Evolutionary conservation across 495 filamentous ascomycete genomes (phyloP).

Genomic region (Neurospora tetrasperma): DNA sequence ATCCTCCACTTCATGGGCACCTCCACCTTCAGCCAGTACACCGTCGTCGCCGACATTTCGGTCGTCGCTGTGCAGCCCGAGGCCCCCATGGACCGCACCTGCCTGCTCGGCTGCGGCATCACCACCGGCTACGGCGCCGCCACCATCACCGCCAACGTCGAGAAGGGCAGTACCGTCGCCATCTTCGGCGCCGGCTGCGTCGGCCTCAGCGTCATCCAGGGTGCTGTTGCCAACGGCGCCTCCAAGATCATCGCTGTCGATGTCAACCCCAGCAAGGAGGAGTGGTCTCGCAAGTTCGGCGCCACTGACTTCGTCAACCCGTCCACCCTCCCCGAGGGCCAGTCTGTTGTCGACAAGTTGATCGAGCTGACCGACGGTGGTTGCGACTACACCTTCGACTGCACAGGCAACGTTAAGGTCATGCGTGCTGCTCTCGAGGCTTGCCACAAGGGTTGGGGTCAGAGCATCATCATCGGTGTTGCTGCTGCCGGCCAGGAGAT

Average conservation of each 20-base stretch:
- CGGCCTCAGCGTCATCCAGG: constrained; percentile 88
- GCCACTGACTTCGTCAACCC: constrained; percentile 97
- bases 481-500: constrained; percentile 98
- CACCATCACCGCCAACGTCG: constrained; percentile 80
- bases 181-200: constrained; percentile 96
- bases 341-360: constrained; percentile 79
- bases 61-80: constrained; percentile 86
- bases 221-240: constrained; percentile 79
- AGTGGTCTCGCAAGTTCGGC: constrained; percentile 87
- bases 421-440: constrained; percentile 96
- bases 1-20: constrained; percentile 99
- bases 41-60: constrained; percentile 96
- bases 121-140: constrained; percentile 97
- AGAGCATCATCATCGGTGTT: constrained; percentile 96
- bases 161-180: constrained; percentile 82
- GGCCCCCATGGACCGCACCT: constrained; percentile 93
- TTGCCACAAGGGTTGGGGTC: constrained; percentile 98
- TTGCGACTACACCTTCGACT: constrained; percentile 98
- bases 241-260: constrained; percentile 91
- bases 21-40: constrained; percentile 97
- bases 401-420: constrained; percentile 91
- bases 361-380: constrained; percentile 99
- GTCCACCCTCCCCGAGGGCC: constrained; percentile 55
- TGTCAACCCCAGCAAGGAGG: constrained; percentile 85
- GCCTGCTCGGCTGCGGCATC: constrained; percentile 93